Evolutionary conservation across 495 filamentous ascomycete species (phyloP).

Genomic region (Aspergillus panamensis): DNA sequence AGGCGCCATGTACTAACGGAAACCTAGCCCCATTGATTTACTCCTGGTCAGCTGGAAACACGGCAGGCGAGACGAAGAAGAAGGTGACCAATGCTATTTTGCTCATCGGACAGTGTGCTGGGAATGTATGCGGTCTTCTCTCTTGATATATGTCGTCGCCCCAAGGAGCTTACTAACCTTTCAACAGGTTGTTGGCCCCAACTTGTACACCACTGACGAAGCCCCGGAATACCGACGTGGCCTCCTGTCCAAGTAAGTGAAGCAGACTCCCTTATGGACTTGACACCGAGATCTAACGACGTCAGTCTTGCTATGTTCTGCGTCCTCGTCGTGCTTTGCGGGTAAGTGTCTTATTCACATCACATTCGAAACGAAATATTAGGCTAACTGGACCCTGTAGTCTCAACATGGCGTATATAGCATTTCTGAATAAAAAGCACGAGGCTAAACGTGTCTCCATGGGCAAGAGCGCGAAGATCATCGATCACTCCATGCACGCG

Average conservation of each 20-base stretch:
- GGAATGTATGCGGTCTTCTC: slow-evolving; percentile 44
- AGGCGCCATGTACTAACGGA: slow-evolving; percentile 29
- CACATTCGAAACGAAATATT: neutral
- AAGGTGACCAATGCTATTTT: slow-evolving; percentile 57
- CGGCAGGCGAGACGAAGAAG: slow-evolving; percentile 61
- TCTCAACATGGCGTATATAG: slow-evolving; percentile 43
- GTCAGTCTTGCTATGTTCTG: slow-evolving; percentile 51
- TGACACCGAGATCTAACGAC: too few species aligned
- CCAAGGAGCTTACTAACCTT: neutral
- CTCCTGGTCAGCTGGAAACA: slow-evolving; percentile 61
- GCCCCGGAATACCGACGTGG: slow-evolving; percentile 53
- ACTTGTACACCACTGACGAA: slow-evolving; percentile 55
- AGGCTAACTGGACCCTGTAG: slow-evolving; percentile 19
- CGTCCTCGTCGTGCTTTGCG: slow-evolving; percentile 45
- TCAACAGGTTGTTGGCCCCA: slow-evolving; percentile 50
- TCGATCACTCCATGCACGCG: slow-evolving; percentile 39
- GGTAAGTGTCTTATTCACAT: slow-evolving; percentile 25
- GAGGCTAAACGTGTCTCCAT: slow-evolving; percentile 38
- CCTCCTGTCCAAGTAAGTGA: slow-evolving; percentile 46
- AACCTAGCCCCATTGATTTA: slow-evolving; percentile 55
- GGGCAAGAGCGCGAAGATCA: slow-evolving; percentile 23
- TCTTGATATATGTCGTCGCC: neutral
- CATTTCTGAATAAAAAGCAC: slow-evolving; percentile 49
- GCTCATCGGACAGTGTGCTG: slow-evolving; percentile 55
- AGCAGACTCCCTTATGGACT: too few species aligned